Conservation (phyloP, 495 filamentous ascomycete genomes). For the Penicillium angulare region DNA sequence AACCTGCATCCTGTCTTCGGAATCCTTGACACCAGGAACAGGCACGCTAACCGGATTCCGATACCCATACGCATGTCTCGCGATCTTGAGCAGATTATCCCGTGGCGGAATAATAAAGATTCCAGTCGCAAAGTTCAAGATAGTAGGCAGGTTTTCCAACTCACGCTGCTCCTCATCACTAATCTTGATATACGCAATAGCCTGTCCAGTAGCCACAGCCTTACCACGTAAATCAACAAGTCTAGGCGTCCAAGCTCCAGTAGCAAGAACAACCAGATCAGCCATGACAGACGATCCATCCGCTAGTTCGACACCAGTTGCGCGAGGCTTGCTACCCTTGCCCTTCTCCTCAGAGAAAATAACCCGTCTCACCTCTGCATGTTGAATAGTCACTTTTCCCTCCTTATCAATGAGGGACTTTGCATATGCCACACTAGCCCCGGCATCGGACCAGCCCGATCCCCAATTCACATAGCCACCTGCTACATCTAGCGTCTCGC, state of each 20-base stretch:
- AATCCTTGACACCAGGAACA: conserved; percentile 23
- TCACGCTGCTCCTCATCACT: conserved; percentile 63
- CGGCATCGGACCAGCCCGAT: conserved; percentile 85
- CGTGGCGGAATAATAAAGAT: conserved; percentile 81
- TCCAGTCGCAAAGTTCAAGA: conserved; percentile 77
- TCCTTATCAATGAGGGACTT: conserved; percentile 62
- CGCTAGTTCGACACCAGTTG: conserved; percentile 50
- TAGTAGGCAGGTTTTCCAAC: conserved; percentile 65
- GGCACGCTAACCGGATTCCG: conserved; percentile 58
- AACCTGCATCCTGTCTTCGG: conserved; percentile 33
- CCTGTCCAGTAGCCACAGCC: conserved; percentile 75
- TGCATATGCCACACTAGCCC: conserved; percentile 63
- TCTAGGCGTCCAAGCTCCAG: conserved; percentile 78
- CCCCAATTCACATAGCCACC: conserved; percentile 80
- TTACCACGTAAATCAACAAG: conserved; percentile 78
- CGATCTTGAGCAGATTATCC: conserved; percentile 73
- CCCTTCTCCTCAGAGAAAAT: conserved; percentile 23
- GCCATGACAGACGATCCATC: conserved; percentile 57
- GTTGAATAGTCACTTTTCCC: conserved; percentile 61
- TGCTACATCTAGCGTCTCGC: conserved; percentile 47
- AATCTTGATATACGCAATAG: conserved; percentile 71
- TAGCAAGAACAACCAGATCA: conserved; percentile 74
- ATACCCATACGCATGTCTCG: conserved; percentile 81
- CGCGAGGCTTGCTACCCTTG: conserved; percentile 33
- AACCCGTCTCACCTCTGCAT: conserved; percentile 59